Evolutionary conservation across 2,329 filamentous ascomycete genomes (phyloP), one percentile per base, ranked within the genome.

Genomic region (Colletotrichum sp.): DNA sequence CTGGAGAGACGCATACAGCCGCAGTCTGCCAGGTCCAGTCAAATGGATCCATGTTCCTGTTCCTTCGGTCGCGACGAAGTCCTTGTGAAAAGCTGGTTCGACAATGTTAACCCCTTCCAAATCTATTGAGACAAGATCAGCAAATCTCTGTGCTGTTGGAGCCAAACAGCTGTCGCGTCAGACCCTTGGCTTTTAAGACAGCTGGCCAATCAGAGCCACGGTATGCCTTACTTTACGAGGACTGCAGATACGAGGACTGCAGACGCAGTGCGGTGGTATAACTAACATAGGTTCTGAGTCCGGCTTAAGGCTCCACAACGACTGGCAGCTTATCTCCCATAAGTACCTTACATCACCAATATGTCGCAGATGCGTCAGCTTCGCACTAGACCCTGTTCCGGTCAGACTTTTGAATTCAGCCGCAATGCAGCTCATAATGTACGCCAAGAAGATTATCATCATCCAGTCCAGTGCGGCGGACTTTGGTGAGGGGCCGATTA

Each of bases 341-440:
- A 2, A 44, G 39, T n/a, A 10, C 5, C 28, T 30, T 30, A 30
- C 28, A 44, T 44, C 39, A 44, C 0, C 5, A 44, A n/a, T 44
- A 12, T 4, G 18, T 2, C 9, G 18, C 9, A 44, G 39, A 44
- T 44, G 4, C 39, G 39, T 44, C 39, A 44, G 18, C 39, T 10
- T 44, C 39, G 1, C 0, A 12, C 39, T 0, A n/a, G 18, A 44
- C 18, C 39, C 3, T 3, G 3, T 1, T 44, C 18, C 18, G 39
- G 9, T 1, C 1, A 44, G 39, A n/a, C 39, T 2, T 44, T 0
- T 44, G 39, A 10, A 0, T 44, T 12, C 0, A 12, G 39, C 39
- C 5, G 39, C 39, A 44, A 44, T 44, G 39, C 39, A 44, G 39
- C 39, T 18, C 1, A n/a, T 4, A n/a, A n/a, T 3, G 4, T 44